phyloP scores from a whole-genome alignment of 2,329 filamentous ascomycete species.

The Gremmenia infestans region DNA sequence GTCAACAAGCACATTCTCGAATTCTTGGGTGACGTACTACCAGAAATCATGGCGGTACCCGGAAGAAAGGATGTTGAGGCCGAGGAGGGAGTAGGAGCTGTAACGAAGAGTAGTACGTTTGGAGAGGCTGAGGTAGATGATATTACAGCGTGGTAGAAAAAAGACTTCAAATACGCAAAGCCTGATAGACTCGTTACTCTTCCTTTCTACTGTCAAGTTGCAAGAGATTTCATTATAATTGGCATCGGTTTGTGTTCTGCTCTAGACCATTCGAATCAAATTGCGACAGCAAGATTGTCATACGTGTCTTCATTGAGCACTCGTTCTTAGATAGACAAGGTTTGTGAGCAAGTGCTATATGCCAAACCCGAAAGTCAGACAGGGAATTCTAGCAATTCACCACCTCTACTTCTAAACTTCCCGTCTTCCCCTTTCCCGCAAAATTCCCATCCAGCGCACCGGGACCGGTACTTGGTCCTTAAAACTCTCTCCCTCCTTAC shows the following conservation, averaged over 20 bases:
- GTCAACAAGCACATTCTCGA: conserved; percentile 83
- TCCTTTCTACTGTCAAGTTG: neutral
- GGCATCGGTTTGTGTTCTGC: neutral
- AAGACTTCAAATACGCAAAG: neutral
- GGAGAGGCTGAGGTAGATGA: conserved; percentile 95
- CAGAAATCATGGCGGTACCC: conserved; percentile 76
- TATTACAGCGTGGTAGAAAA: conserved; percentile 79
- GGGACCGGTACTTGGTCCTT: no score
- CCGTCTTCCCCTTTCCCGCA: no score
- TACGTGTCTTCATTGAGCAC: no score
- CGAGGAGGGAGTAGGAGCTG: conserved; percentile 49
- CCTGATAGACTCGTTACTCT: neutral
- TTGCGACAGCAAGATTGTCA: no score
- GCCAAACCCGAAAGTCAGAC: no score
- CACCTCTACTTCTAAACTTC: no score
- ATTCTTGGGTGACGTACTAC: conserved; percentile 77
- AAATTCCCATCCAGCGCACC: no score
- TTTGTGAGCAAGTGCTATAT: no score
- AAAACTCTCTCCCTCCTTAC: no score
- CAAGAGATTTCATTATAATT: neutral
- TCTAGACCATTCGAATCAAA: no score
- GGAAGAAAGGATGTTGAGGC: conserved; percentile 38
- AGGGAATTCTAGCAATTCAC: no score
- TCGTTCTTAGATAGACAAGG: no score
- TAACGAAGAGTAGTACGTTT: conserved; percentile 87